Percentiles rank a stretch among this genome's conserved stretches.
Evolutionary conservation across 352 stramenopile genomes (phyloP).

Genomic region (Pythium aphanidermatum): DNA sequence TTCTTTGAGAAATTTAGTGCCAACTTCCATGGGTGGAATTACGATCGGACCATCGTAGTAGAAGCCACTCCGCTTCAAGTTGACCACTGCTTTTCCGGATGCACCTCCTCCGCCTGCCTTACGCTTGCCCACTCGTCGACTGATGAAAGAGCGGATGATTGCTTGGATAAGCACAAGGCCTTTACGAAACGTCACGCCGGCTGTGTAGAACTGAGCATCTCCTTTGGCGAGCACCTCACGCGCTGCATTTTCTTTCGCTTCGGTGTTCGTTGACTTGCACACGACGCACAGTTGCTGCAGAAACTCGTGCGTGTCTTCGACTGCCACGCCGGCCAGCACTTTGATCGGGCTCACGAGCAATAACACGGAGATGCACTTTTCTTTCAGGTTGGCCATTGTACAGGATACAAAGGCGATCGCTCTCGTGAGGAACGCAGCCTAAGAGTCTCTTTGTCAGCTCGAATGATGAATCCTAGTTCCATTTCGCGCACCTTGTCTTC

Average conservation of each 20-base stretch:
- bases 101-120: constrained; percentile 9
- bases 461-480: neutral
- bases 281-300: constrained; percentile 65
- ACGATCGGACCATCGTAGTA: constrained; percentile 2
- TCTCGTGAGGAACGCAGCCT: constrained; percentile 73
- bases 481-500: constrained; percentile 56
- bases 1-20: constrained; percentile 70
- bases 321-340: constrained; percentile 59
- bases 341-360: constrained; percentile 82
- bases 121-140: constrained; percentile 30
- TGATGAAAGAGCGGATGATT: constrained; percentile 64
- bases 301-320: constrained; percentile 70
- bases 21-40: constrained; percentile 40
- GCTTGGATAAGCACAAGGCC: constrained; percentile 65
- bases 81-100: neutral
- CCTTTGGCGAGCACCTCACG: constrained; percentile 57
- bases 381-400: constrained; percentile 33
- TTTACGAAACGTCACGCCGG: constrained; percentile 63
- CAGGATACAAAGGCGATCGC: constrained; percentile 72
- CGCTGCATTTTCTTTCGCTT: constrained; percentile 45
- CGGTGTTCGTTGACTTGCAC: constrained; percentile 35
- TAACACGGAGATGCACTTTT: constrained; percentile 54
- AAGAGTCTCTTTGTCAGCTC: neutral
- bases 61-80: neutral
- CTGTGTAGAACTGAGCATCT: constrained; percentile 63